Evolutionary conservation across 1,139 yeast species (phyloP).

Genomic region (Debaryomycetaceae sp.): DNA sequence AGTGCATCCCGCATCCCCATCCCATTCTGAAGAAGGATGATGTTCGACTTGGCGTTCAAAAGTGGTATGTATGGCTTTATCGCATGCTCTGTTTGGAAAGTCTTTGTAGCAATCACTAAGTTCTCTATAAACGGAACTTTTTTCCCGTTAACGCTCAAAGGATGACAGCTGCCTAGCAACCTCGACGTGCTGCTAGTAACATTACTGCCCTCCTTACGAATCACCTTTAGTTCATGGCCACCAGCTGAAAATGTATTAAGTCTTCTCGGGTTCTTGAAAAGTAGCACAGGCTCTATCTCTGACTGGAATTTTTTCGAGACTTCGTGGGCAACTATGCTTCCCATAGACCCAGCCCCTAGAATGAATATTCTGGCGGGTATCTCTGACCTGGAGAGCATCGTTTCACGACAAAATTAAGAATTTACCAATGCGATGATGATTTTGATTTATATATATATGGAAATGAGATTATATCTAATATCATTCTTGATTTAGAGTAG

Average conservation of each 20-base stretch:
- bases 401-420: neutral
- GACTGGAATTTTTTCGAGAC: conserved; percentile 25
- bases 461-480: neutral
- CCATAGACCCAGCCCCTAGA: conserved; percentile 46
- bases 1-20: conserved; percentile 63
- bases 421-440: neutral
- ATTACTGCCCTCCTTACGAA: conserved; percentile 16
- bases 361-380: conserved; percentile 18
- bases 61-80: conserved; percentile 40
- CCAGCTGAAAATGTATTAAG: conserved; percentile 30
- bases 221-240: conserved; percentile 15
- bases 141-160: conserved; percentile 2
- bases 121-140: conserved; percentile 41
- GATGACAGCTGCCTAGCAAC: conserved; percentile 3
- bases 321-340: conserved; percentile 39
- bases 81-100: conserved; percentile 51
- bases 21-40: conserved; percentile 76
- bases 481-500: neutral
- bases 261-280: conserved; percentile 36
- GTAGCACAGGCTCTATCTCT: conserved; percentile 26
- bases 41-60: conserved; percentile 43
- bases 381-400: neutral
- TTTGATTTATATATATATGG: neutral
- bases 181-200: conserved; percentile 1
- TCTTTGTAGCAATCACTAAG: conserved; percentile 61